Percentiles rank a stretch among this genome's conserved stretches.
phyloP scores from a whole-genome alignment of 2,329 filamentous ascomycete species.

The Bipolaris bicolor region DNA sequence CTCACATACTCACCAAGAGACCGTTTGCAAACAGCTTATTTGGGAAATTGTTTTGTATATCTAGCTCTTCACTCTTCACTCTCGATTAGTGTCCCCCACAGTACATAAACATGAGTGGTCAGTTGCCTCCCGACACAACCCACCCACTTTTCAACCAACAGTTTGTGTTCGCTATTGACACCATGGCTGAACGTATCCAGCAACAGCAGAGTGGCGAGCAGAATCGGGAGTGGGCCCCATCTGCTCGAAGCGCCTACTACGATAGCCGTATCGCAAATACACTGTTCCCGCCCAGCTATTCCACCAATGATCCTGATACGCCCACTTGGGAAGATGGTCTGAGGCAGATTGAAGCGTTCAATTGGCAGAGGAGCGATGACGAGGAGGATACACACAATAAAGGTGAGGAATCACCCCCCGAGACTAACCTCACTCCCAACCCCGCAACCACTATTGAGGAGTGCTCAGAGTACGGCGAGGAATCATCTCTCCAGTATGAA shows the following conservation, averaged over 20 bases:
- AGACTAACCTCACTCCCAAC: not conserved
- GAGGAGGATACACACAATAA: not conserved
- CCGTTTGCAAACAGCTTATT: conserved; percentile 17
- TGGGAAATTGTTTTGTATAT: not conserved
- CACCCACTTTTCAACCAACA: not conserved
- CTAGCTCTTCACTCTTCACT: not conserved
- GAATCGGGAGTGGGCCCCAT: conserved; percentile 9
- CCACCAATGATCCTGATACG: conserved; percentile 10
- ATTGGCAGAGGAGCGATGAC: conserved; percentile 22
- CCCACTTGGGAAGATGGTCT: conserved; percentile 31
- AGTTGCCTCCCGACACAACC: not conserved
- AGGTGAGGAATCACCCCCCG: not conserved
- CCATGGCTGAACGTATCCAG: not conserved
- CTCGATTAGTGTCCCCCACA: not conserved
- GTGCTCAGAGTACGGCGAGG: not conserved
- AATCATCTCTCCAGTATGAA: not conserved
- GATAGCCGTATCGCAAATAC: conserved; percentile 15
- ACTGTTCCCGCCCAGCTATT: conserved; percentile 12
- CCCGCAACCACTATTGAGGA: not conserved
- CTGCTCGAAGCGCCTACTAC: not conserved
- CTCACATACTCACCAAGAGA: conserved; percentile 1
- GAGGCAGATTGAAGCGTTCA: conserved; percentile 31
- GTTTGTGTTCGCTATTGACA: not conserved
- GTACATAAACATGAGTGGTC: too few relatives aligned
- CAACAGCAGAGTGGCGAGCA: conserved; percentile 1